Percentiles rank a stretch among this genome's conserved stretches.
phyloP scores from a whole-genome alignment of 257 asterid species.

The Euphrasia confusa region DNA sequence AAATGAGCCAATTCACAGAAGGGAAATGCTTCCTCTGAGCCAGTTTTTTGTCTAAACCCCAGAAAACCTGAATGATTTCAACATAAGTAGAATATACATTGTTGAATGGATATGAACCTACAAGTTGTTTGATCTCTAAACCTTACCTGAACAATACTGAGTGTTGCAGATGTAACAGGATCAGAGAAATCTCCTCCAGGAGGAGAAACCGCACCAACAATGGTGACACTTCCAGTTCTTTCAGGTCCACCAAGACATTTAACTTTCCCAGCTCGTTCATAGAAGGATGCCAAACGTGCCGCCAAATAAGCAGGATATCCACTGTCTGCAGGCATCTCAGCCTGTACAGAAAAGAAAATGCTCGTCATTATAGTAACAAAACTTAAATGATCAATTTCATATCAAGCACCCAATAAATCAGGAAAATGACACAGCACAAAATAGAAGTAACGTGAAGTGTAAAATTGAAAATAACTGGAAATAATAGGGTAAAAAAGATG shows the following conservation, averaged over 20 bases:
- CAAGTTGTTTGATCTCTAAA: constrained; percentile 13
- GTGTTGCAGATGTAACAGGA: constrained; percentile 99
- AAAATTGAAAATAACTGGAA: too few species aligned
- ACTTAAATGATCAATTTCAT: constrained; percentile 11
- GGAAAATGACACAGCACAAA: neutral
- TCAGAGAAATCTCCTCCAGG: constrained; percentile 99
- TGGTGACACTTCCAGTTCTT: constrained; percentile 96
- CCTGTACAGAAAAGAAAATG: constrained; percentile 40
- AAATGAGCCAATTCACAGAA: constrained; percentile 98
- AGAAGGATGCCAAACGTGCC: constrained; percentile 96
- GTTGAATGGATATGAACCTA: constrained; percentile 11
- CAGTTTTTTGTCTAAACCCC: constrained; percentile 99
- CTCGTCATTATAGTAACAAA: constrained; percentile 22
- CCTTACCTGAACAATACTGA: constrained; percentile 89
- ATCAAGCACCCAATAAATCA: neutral
- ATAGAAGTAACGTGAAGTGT: too few species aligned
- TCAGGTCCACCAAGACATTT: constrained; percentile 99
- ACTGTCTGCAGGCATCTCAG: constrained; percentile 99
- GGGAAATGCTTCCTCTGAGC: constrained; percentile 99
- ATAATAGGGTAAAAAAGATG: too few species aligned
- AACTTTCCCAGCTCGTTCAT: constrained; percentile 99
- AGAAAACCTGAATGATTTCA: constrained; percentile 67
- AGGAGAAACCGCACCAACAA: constrained; percentile 99
- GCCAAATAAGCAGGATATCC: constrained; percentile 99
- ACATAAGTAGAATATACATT: constrained; percentile 22